Evolutionary conservation across 352 stramenopile genomes (phyloP).

Genomic region (Phytopythium litorale): DNA sequence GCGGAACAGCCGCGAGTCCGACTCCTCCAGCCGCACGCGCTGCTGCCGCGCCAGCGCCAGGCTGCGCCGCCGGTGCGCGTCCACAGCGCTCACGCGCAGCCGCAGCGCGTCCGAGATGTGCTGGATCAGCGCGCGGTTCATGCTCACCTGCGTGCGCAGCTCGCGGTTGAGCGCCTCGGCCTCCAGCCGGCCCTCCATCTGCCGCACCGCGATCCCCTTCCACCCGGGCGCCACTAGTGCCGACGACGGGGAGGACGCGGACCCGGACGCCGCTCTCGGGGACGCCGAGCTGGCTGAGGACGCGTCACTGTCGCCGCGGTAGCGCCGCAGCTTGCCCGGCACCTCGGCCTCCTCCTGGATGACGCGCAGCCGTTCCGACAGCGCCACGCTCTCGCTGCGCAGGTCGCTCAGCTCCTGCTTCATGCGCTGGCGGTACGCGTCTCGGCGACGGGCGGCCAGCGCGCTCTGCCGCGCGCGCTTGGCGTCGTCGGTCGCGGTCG

Average conservation of each 20-base stretch:
- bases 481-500: neutral
- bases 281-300: neutral
- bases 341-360: constrained; percentile 15
- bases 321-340: constrained; percentile 9
- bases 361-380: constrained; percentile 22
- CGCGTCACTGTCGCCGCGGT: neutral
- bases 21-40: constrained; percentile 17
- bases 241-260: neutral
- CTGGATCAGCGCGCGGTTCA: constrained; percentile 21
- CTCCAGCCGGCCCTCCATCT: constrained; percentile 17
- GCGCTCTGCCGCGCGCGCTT: constrained; percentile 8
- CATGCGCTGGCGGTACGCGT: constrained; percentile 29
- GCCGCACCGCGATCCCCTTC: constrained; percentile 26
- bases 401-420: constrained; percentile 32
- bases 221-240: constrained; percentile 20
- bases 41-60: constrained; percentile 9
- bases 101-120: constrained; percentile 20
- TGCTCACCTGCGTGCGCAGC: constrained; percentile 20
- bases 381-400: constrained; percentile 20
- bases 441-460: constrained; percentile 20
- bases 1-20: constrained; percentile 27
- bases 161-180: constrained; percentile 20
- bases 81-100: constrained; percentile 13
- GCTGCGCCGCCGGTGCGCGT: constrained; percentile 8
- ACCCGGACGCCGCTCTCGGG: neutral